Base-by-base conservation (phyloP, 163 green algal genomes). In the Scenedesmus sp. region DNA sequence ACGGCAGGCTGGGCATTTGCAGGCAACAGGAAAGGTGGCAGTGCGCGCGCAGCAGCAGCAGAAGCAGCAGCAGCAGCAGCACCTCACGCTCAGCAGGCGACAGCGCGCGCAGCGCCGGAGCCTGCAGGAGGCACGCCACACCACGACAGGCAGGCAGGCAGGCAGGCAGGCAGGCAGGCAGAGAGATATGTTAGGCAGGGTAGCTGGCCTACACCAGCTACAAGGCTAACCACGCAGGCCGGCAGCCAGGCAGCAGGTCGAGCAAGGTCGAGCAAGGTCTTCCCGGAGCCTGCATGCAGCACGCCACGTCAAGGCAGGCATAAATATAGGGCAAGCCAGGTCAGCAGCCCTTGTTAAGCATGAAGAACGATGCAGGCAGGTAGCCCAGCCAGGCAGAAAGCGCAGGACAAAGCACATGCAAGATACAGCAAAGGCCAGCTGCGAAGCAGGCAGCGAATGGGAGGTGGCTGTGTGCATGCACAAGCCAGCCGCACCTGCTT, bases 71-170 rank as follows among this genome's bases (percentile, higher is more conserved):
- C 87, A 94, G 64, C 67, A 90, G 73, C 91, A 94, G 82, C 64
- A 94, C 91, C 83, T 94, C 91, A n/a, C 91, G 34, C 82, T 94
- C 91, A 46, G n/a, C 34, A 54, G 91, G 82, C 18, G 62, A 62
- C 54, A 94, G 56, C 15, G 70, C 55, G 23, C 84, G 82, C 16
- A 94, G 88, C 10, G 91, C 87, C 7, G 87, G 87, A 8, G 87
- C 66, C 77, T 54, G 16, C 18, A 82, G 12, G 34, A 13, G 8
- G 73, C 7, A 13, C 34, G 34, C 34, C 34, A 46, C 34, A 46
- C 34, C 34, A 46, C 34, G 34, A 46, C 62, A 46, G 15, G 62
- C 62, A 73, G 26, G 26, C 26, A 59, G 34, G 67, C 67, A 77
- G 4, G 67, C 16, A 13, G 64, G 64, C 64, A 73, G 62, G 10